phyloP scores from a whole-genome alignment of 352 stramenopile species.

The Aphanomyces astaci region DNA sequence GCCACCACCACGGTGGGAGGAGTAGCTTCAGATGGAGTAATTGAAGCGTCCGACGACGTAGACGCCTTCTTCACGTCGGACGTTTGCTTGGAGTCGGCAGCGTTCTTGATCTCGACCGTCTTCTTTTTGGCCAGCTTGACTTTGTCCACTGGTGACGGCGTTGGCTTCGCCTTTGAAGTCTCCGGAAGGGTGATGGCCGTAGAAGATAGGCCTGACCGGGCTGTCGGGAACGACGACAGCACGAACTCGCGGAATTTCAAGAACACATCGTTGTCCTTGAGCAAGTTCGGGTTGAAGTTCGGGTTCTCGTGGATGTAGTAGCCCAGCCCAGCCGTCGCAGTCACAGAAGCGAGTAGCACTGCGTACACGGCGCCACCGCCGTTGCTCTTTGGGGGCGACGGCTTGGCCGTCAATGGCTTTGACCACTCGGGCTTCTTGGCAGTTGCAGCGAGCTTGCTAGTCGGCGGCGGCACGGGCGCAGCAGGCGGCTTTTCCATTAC shows the following conservation, averaged over 20 bases:
- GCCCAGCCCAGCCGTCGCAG: constrained; percentile 38
- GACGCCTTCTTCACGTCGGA: constrained; percentile 12
- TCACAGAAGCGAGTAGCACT: constrained; percentile 31
- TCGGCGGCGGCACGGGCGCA: background rate
- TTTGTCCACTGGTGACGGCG: constrained; percentile 13
- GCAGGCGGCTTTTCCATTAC: background rate
- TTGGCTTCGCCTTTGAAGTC: constrained; percentile 40
- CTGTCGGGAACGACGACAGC: constrained; percentile 26
- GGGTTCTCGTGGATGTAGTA: constrained; percentile 75
- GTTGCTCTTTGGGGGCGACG: background rate
- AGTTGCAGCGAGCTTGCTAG: background rate
- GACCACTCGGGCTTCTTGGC: background rate
- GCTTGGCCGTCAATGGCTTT: background rate
- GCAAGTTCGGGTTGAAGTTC: constrained; percentile 56
- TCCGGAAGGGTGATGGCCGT: constrained; percentile 31
- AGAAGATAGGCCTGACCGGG: constrained; percentile 3
- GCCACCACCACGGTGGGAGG: background rate
- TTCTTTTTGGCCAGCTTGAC: constrained; percentile 24
- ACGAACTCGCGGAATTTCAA: constrained; percentile 68
- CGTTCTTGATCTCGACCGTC: constrained; percentile 1
- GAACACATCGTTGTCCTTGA: constrained; percentile 57
- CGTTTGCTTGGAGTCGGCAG: constrained; percentile 24
- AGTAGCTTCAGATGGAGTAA: background rate
- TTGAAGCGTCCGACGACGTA: constrained; percentile 23
- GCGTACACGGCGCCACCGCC: constrained; percentile 18